Evolutionary conservation across 1,139 yeast genomes (phyloP).

Genomic region (Pichia sp.): DNA sequence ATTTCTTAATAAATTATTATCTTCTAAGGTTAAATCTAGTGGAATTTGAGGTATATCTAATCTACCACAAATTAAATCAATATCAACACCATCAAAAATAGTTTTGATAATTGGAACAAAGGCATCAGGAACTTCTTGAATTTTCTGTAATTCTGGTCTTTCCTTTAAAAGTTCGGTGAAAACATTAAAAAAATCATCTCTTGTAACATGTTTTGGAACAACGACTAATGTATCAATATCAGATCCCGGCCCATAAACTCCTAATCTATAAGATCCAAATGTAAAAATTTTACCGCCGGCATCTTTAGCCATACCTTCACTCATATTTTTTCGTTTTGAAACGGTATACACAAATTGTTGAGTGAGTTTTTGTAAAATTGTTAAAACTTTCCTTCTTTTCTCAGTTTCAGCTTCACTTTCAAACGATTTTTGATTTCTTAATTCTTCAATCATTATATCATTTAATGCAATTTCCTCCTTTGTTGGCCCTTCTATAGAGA

Average conservation of each 20-base stretch:
- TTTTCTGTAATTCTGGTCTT: slow-evolving; percentile 79
- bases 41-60: slow-evolving; percentile 82
- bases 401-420: slow-evolving; percentile 78
- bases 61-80: slow-evolving; percentile 81
- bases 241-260: slow-evolving; percentile 97
- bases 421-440: slow-evolving; percentile 80
- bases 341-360: slow-evolving; percentile 80
- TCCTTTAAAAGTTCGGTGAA: slow-evolving; percentile 61
- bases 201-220: slow-evolving; percentile 90
- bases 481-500: slow-evolving; percentile 77
- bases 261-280: slow-evolving; percentile 87
- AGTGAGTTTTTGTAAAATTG: slow-evolving; percentile 60
- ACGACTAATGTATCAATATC: slow-evolving; percentile 95
- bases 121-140: slow-evolving; percentile 92
- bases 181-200: slow-evolving; percentile 81
- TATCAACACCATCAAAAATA: slow-evolving; percentile 80
- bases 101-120: slow-evolving; percentile 91
- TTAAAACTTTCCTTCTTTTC: slow-evolving; percentile 69
- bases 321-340: slow-evolving; percentile 77
- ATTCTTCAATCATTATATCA: slow-evolving; percentile 68
- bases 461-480: slow-evolving; percentile 70
- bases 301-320: slow-evolving; percentile 94
- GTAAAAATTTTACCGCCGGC: slow-evolving; percentile 97
- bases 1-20: slow-evolving; percentile 76
- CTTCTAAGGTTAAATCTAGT: slow-evolving; percentile 61